Percentiles rank a stretch among this genome's conserved stretches.
phyloP scores from a whole-genome alignment of 305 asterid species.

The Striga hermonthica region DNA sequence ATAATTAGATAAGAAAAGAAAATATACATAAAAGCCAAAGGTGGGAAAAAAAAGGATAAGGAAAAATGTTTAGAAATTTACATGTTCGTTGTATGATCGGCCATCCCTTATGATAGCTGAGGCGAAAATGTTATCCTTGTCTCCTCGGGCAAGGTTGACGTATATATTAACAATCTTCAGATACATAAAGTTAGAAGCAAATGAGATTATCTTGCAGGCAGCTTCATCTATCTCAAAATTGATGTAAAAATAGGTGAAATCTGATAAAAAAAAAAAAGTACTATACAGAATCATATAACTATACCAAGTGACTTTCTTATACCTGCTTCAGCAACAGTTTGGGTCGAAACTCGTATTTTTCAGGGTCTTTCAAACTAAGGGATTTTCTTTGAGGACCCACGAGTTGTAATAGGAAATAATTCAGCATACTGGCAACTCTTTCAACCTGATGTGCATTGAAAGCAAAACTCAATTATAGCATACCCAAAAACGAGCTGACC shows the following conservation, averaged over 20 bases:
- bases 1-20: slow-evolving; percentile 15
- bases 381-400: slow-evolving; percentile 98
- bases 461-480: neutral
- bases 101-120: slow-evolving; percentile 89
- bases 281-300: neutral
- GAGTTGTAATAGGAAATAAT: slow-evolving; percentile 84
- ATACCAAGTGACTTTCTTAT: slow-evolving; percentile 15
- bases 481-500: slow-evolving; percentile 27
- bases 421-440: slow-evolving; percentile 97
- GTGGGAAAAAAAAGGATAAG: too few relatives aligned
- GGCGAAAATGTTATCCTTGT: slow-evolving; percentile 65
- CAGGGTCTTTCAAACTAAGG: slow-evolving; percentile 91
- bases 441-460: slow-evolving; percentile 62
- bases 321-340: slow-evolving; percentile 90
- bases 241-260: neutral
- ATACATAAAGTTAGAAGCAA: slow-evolving; percentile 24
- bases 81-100: slow-evolving; percentile 92
- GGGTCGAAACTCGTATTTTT: slow-evolving; percentile 94
- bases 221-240: slow-evolving; percentile 12
- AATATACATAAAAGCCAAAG: neutral
- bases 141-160: slow-evolving; percentile 91
- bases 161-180: slow-evolving; percentile 88
- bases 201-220: slow-evolving; percentile 30
- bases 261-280: neutral
- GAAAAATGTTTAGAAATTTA: slow-evolving; percentile 26